Percentiles rank a stretch among this genome's conserved stretches.
These are phyloP conservation scores for Phialophora tarda DNA, from an alignment of 2,329 filamentous ascomycete species.

Conservation along the genomic window DNA sequence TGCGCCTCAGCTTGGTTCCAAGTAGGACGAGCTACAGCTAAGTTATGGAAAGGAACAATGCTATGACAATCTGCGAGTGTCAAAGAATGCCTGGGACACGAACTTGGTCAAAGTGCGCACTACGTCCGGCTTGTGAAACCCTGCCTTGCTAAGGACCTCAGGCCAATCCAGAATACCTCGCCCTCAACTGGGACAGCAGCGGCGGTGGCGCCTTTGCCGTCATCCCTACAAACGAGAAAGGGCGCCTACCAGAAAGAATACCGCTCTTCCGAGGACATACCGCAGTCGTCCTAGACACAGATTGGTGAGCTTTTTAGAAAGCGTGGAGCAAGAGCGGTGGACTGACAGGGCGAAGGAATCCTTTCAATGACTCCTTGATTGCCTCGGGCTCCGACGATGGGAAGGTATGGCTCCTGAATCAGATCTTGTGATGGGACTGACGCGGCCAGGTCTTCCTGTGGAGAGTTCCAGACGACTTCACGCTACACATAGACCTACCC, in stretches of 20 bases:
- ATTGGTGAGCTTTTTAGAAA: conserved; percentile 69
- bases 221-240: conserved; percentile 85
- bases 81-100: conserved; percentile 98
- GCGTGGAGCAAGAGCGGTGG: conserved; percentile 13
- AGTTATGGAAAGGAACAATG: conserved; percentile 74
- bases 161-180: conserved; percentile 94
- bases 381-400: conserved; percentile 95
- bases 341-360: conserved; percentile 67
- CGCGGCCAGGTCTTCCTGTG: conserved; percentile 77
- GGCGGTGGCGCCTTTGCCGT: conserved; percentile 97
- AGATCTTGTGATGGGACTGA: conserved; percentile 33
- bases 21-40: conserved; percentile 24
- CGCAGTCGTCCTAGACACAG: conserved; percentile 91
- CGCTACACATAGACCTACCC: conserved; percentile 76
- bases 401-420: conserved; percentile 62
- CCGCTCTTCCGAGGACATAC: conserved; percentile 97
- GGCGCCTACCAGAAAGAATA: conserved; percentile 88
- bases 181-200: conserved; percentile 97
- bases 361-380: conserved; percentile 91
- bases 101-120: conserved; percentile 88
- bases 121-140: conserved; percentile 40
- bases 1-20: conserved; percentile 42
- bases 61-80: conserved; percentile 97
- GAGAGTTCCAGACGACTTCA: conserved; percentile 89
- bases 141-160: conserved; percentile 48